phyloP scores from a whole-genome alignment of 2,329 filamentous ascomycete species.

The Penicillium sp. region DNA sequence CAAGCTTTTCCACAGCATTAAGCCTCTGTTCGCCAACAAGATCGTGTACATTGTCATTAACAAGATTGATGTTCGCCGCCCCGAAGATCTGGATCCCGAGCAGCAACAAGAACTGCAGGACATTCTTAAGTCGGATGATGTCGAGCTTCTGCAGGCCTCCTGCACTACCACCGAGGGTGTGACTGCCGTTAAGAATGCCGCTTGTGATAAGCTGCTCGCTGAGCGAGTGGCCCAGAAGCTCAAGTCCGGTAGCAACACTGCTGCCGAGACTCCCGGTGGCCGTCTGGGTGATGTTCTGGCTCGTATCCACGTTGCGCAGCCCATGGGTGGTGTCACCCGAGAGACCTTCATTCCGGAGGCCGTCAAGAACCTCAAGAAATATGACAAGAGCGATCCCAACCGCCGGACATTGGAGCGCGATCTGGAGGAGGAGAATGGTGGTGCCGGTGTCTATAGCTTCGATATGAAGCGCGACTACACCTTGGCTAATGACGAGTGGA shows the following conservation, averaged over 20 bases:
- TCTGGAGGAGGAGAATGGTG: slow-evolving; percentile 87
- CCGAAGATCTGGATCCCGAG: slow-evolving; percentile 82
- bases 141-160: slow-evolving; percentile 89
- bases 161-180: slow-evolving; percentile 95
- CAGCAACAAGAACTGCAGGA: slow-evolving; percentile 77
- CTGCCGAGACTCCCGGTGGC: slow-evolving; percentile 73
- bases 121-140: slow-evolving; percentile 82
- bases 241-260: slow-evolving; percentile 80
- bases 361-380: slow-evolving; percentile 79
- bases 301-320: slow-evolving; percentile 95
- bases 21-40: slow-evolving; percentile 96
- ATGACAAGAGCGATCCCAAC: slow-evolving; percentile 87
- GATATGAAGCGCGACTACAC: slow-evolving; percentile 88
- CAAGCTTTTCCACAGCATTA: slow-evolving; percentile 93
- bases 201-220: slow-evolving; percentile 89
- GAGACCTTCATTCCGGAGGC: slow-evolving; percentile 90
- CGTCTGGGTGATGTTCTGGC: slow-evolving; percentile 88
- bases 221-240: slow-evolving; percentile 95
- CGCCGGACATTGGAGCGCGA: slow-evolving; percentile 79
- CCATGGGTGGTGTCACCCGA: slow-evolving; percentile 73
- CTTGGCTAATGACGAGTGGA: slow-evolving; percentile 89
- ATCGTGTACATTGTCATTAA: slow-evolving; percentile 96
- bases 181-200: slow-evolving; percentile 91
- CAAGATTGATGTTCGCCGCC: slow-evolving; percentile 92
- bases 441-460: slow-evolving; percentile 93